Conservation (phyloP, 768 basidiomycete species). For the Termitomyces sp. region DNA sequence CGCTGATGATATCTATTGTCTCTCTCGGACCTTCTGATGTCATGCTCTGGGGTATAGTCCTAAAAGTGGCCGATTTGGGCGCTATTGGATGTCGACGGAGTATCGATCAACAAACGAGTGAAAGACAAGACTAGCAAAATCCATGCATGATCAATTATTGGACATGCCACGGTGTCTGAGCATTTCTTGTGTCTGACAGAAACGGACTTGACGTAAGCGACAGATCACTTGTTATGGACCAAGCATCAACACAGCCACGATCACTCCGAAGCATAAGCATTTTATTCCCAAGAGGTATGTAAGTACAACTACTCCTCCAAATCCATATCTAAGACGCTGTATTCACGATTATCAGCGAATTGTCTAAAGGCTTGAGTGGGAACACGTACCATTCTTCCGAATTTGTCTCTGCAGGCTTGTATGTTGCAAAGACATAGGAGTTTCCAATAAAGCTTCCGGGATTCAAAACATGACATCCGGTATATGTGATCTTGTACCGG, state of each 20-base stretch:
- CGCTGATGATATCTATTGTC: background rate
- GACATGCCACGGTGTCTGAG: slow-evolving; percentile 2
- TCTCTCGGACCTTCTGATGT: background rate
- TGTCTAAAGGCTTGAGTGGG: background rate
- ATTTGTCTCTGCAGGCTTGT: slow-evolving; percentile 77
- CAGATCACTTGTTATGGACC: background rate
- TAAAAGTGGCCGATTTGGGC: background rate
- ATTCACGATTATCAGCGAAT: background rate
- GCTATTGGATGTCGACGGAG: background rate
- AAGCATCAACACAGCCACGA: slow-evolving; percentile 8
- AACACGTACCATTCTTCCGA: slow-evolving; percentile 73
- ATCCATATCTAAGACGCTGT: slow-evolving; percentile 35
- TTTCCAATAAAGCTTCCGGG: slow-evolving; percentile 88
- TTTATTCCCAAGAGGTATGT: background rate
- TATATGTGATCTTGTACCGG: slow-evolving; percentile 93
- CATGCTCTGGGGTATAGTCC: background rate
- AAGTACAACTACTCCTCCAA: slow-evolving; percentile 22
- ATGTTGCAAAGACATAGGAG: slow-evolving; percentile 83
- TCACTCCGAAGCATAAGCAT: background rate
- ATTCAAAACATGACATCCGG: slow-evolving; percentile 98
- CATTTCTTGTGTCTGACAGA: background rate
- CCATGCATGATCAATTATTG: background rate
- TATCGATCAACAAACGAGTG: background rate
- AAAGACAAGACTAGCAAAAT: background rate
- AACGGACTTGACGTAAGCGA: slow-evolving; percentile 9